Evolutionary conservation across 495 filamentous ascomycete genomes (phyloP).

Genomic region (Pyrenula aspistea): DNA sequence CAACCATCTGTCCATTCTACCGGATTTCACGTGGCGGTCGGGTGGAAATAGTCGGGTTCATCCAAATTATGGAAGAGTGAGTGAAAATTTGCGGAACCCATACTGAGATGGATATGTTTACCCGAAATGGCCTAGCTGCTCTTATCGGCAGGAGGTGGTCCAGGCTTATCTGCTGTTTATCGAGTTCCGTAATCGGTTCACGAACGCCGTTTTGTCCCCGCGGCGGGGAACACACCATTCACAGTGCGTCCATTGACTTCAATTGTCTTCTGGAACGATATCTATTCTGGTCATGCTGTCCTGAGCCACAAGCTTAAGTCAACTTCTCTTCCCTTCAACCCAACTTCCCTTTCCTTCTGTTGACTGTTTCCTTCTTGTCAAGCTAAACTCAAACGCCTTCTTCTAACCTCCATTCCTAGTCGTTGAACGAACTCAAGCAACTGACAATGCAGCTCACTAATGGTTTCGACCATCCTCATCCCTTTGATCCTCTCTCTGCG

Average conservation of each 20-base stretch:
- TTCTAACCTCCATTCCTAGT: constrained; percentile 30
- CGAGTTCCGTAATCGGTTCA: not conserved
- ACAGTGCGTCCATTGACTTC: not conserved
- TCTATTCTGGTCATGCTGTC: not conserved
- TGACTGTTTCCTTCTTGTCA: not conserved
- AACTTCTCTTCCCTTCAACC: not conserved
- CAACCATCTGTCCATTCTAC: no score
- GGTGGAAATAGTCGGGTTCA: no score
- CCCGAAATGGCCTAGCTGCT: not conserved
- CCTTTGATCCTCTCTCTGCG: constrained; percentile 72
- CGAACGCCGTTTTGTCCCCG: not conserved
- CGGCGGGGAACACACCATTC: not conserved
- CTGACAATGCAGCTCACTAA: constrained; percentile 53
- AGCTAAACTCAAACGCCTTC: not conserved
- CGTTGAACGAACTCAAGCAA: constrained; percentile 57
- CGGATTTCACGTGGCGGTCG: no score
- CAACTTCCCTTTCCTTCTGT: not conserved
- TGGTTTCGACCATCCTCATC: constrained; percentile 48
- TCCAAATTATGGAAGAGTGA: no score
- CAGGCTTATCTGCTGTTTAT: not conserved
- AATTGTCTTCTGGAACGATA: not conserved
- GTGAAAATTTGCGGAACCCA: no score
- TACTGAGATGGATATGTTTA: not conserved
- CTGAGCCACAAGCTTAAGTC: not conserved
- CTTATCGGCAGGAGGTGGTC: not conserved